Conservation (phyloP, 331 rosid species). For the Acacia pycnantha region DNA sequence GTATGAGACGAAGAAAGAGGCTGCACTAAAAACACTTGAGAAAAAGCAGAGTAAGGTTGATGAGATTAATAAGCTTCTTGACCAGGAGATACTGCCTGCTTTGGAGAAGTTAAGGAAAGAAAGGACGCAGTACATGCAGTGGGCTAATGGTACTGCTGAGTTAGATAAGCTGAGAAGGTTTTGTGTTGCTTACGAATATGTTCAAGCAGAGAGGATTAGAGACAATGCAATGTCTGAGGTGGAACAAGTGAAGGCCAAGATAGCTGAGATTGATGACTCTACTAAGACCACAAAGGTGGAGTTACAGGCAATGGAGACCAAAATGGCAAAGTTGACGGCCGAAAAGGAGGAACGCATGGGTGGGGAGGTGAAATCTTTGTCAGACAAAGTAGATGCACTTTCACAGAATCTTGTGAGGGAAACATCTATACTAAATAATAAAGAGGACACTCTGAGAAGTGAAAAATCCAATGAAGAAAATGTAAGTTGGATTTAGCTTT, state of each 20-base stretch:
- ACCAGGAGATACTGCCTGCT: constrained; percentile 94
- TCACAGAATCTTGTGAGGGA: constrained; percentile 81
- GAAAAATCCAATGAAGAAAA: constrained; percentile 78
- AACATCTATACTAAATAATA: constrained; percentile 64
- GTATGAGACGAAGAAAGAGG: constrained; percentile 97
- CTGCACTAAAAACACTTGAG: constrained; percentile 92
- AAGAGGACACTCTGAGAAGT: constrained; percentile 73
- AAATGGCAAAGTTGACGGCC: constrained; percentile 62
- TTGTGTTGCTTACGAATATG: constrained; percentile 79
- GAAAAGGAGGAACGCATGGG: constrained; percentile 95
- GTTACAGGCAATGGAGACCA: constrained; percentile 73
- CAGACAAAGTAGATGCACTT: constrained; percentile 68
- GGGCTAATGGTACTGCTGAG: constrained; percentile 98
- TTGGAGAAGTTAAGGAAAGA: constrained; percentile 92
- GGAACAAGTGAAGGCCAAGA: constrained; percentile 71
- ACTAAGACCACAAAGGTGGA: constrained; percentile 41
- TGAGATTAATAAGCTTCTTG: constrained; percentile 95
- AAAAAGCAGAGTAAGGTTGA: constrained; percentile 98
- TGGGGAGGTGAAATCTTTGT: constrained; percentile 77
- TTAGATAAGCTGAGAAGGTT: constrained; percentile 87
- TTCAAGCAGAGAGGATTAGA: constrained; percentile 72
- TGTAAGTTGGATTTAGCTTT: constrained; percentile 42
- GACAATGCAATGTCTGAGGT: constrained; percentile 73
- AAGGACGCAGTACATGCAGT: constrained; percentile 91
- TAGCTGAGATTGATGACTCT: constrained; percentile 63